A percentile compares a stretch with the other conserved stretches of the same genome.
Conservation (phyloP, 441 rosid species). For the Gossypium davidsonii region DNA sequence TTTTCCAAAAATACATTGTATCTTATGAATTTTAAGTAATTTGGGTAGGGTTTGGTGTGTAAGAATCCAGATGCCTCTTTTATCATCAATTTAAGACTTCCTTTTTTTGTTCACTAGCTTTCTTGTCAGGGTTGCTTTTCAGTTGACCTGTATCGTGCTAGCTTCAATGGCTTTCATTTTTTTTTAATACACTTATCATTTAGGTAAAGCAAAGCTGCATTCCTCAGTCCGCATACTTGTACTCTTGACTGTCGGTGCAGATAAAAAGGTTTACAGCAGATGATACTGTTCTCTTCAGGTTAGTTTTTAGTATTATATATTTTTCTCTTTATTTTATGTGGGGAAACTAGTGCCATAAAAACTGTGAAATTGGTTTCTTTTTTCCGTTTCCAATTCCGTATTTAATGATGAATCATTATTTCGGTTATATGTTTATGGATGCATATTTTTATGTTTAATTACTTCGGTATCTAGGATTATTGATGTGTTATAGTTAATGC, state of each 20-base stretch:
- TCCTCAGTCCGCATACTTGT: neutral
- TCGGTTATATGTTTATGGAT: neutral
- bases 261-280: neutral
- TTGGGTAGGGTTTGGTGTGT: neutral
- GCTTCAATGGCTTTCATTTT: neutral
- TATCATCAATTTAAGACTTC: neutral
- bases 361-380: neutral
- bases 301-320: neutral
- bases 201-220: constrained; percentile 4
- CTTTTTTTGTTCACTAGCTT: neutral
- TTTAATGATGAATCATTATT: neutral
- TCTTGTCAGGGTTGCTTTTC: neutral
- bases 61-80: neutral
- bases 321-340: neutral
- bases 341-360: neutral
- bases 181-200: neutral
- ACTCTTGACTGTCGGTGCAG: neutral
- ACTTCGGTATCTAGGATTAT: neutral
- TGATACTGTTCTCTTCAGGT: neutral
- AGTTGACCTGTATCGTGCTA: neutral
- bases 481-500: neutral
- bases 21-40: neutral
- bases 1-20: neutral
- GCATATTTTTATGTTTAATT: neutral
- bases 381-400: neutral